Base-by-base conservation (phyloP, 2,329 filamentous ascomycete species). In the Dichotomopilus funicola region DNA sequence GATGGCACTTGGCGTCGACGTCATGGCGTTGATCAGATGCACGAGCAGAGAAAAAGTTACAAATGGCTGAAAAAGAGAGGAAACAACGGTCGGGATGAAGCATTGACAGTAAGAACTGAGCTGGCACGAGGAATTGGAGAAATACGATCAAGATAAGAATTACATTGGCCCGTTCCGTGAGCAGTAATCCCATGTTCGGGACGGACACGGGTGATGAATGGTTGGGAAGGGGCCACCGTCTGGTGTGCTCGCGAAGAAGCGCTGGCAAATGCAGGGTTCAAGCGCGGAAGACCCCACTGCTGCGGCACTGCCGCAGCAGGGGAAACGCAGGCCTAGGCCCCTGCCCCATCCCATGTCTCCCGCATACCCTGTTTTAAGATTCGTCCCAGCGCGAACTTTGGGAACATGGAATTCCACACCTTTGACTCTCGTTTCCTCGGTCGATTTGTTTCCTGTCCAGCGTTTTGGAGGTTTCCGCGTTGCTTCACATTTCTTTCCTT, bases 241-340 rank as follows among this genome's bases (percentile, higher is more conserved):
- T 50, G 49, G 35, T 49, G 12, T 12, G 49, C 8, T 51, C 34
- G n/a, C 27, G 38, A 11, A 43, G 46, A 58, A 50, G 33, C 51
- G 53, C 49, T 50, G 58, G 47, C 13, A 43, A 42, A 36, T 50
- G 58, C 55, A 55, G 40, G 58, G 50, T 52, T 49, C 36, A 7
- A 34, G 10, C 33, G 35, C n/a, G 13, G 27, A 19, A 34, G n/a
- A 27, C 40, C 51, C 58, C 58, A 55, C 56, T 34, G 37, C 40
- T 58, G 58, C 58, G 58, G 58, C 58, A 56, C 56, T 58, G 56
- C 53, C 47, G 43, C 19, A 27, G 45, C 53, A 56, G 38, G 54
- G 51, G 38, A 27, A 40, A 35, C 19, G 19, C 19, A 27, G 19
- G 19, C 19, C 19, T 27, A 27, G 19, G 19, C 19, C 19, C 19